Evolutionary conservation across 2,329 filamentous ascomycete genomes (phyloP), one percentile per base, ranked within the genome.

Genomic region (Neurospora crassa): DNA sequence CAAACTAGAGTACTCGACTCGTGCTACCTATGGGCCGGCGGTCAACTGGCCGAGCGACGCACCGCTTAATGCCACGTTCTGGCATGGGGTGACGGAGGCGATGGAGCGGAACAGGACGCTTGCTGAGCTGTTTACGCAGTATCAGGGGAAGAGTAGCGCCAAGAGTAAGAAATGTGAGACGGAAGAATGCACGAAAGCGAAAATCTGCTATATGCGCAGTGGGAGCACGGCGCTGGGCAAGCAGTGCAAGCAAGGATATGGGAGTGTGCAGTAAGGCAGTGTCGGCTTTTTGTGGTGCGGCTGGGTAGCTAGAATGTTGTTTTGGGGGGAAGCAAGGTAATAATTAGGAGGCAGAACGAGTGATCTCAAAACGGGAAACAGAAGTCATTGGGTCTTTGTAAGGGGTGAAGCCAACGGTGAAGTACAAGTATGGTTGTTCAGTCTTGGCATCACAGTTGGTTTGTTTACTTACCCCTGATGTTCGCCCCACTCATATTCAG

Each of bases 181-280:
- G 72, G 78, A 78, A 42, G 84, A 80, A 3, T 89, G 87, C 76
- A 82, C 83, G 2, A 75, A 79, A 67, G 86, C 87, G 1, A 88
- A 87, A 79, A 79, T 88, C 18, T 89, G 87, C 74, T 89, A 89
- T 75, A 89, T 89, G 80, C 79, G 87, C 45, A 85, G 83, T 78
- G 87, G 86, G 2, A 88, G 84, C 75, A 83, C 81, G 29, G 82
- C 84, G 0, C 75, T 89, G 68, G 86, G 86, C 0, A 80, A 78
- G 70, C 77, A 81, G 70, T 89, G 87, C 78, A 82, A 83, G 3
- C 84, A 86, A 74, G 87, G 86, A 72, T 86, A 82, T 73, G 79
- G 75, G 2, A 80, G 78, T 59, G 80, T 82, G 41, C 80, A 82
- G 75, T 63, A 63, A 63, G 53, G 12, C 11, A 14, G 29, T 59